These are phyloP conservation scores for Pelargonium fulgidum DNA, from an alignment of 441 rosid genomes.

Conservation along the genomic window DNA sequence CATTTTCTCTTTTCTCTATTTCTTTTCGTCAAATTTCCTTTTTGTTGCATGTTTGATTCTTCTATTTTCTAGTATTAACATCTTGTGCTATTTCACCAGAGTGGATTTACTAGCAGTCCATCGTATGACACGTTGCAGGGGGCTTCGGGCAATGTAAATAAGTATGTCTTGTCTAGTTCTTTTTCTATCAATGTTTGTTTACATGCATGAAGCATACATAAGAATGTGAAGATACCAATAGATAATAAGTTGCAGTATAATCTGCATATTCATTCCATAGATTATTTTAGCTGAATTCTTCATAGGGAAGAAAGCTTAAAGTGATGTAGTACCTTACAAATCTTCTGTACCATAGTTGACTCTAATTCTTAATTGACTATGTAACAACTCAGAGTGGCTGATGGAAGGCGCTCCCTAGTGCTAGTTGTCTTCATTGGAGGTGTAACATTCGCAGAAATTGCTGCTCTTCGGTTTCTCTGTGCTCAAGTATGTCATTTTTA, in stretches of 20 bases:
- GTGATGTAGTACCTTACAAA: not conserved
- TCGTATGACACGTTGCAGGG: constrained; percentile 54
- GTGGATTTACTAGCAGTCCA: constrained; percentile 60
- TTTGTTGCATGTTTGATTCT: not conserved
- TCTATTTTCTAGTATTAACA: not conserved
- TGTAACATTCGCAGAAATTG: constrained; percentile 83
- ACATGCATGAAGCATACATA: not conserved
- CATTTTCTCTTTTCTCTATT: constrained; percentile 12
- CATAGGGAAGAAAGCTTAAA: not conserved
- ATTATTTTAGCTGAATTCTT: not conserved
- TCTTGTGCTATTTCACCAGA: constrained; percentile 35
- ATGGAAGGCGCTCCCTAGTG: constrained; percentile 79
- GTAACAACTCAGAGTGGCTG: constrained; percentile 47
- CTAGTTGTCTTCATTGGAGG: constrained; percentile 95
- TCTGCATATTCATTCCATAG: not conserved
- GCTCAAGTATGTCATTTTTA: constrained; percentile 57
- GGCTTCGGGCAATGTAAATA: constrained; percentile 37
- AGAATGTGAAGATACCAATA: not conserved
- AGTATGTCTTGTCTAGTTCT: constrained; percentile 32
- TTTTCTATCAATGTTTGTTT: constrained; percentile 3
- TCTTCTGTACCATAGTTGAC: constrained; percentile 4
- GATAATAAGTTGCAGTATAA: not conserved
- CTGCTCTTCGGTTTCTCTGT: constrained; percentile 82
- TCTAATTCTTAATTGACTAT: not conserved
- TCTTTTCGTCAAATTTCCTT: constrained; percentile 5